These are phyloP conservation scores for Cornus suecica DNA, from an alignment of 148 eudicot species.

Conservation along the genomic window DNA sequence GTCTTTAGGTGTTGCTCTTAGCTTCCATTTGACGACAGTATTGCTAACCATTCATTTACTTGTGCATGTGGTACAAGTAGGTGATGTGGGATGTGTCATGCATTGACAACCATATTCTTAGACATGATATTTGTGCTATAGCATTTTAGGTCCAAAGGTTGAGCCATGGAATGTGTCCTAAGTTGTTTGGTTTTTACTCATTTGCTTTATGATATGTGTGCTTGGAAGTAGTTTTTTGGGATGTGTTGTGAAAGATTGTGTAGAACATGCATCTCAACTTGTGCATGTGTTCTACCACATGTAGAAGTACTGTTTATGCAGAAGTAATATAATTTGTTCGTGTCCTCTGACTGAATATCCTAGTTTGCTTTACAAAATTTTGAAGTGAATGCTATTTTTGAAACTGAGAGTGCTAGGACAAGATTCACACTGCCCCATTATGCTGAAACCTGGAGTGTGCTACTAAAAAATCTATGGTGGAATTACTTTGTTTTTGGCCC, in stretches of 20 bases:
- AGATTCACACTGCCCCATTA: background rate
- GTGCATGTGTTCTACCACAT: background rate
- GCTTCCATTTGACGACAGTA: too few relatives aligned
- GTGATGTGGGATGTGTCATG: too few relatives aligned
- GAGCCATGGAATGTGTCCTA: background rate
- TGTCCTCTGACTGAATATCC: background rate
- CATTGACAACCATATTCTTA: too few relatives aligned
- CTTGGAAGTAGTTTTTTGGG: background rate
- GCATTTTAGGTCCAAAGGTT: background rate
- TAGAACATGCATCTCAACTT: background rate
- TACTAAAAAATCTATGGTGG: background rate
- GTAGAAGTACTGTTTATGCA: background rate
- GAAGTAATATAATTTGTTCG: background rate
- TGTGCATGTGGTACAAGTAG: too few relatives aligned
- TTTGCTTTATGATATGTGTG: background rate
- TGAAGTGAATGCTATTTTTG: background rate
- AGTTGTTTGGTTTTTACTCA: background rate
- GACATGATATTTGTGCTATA: background rate
- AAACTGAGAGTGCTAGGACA: background rate
- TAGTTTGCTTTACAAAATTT: background rate
- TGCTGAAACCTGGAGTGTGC: background rate
- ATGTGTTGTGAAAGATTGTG: background rate
- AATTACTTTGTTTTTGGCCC: background rate
- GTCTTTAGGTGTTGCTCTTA: too few relatives aligned
- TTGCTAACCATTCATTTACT: too few relatives aligned